Evolutionary conservation across 2,329 filamentous ascomycete genomes (phyloP).

Genomic region (Claviceps maximensis): DNA sequence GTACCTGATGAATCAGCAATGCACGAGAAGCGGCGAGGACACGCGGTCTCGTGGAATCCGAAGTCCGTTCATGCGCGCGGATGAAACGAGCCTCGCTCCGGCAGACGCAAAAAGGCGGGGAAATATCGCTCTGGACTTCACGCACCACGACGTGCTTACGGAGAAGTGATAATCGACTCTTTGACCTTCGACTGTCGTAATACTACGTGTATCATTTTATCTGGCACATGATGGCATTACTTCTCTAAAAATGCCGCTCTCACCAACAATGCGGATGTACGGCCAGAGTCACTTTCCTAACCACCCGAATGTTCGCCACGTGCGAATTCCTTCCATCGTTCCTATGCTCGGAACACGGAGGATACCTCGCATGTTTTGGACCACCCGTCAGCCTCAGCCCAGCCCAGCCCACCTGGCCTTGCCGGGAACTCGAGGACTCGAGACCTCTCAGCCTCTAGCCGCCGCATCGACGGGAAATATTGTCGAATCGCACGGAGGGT

Average conservation of each 20-base stretch:
- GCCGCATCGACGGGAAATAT: neutral
- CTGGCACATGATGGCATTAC: neutral
- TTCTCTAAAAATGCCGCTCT: neutral
- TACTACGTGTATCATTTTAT: neutral
- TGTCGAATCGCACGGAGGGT: neutral
- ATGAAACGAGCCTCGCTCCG: neutral
- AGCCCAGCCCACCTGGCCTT: neutral
- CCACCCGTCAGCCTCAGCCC: neutral
- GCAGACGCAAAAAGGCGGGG: neutral
- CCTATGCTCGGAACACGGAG: conserved; percentile 1
- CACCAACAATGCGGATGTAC: neutral
- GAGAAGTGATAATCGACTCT: neutral
- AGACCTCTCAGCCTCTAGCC: neutral
- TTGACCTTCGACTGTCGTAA: neutral
- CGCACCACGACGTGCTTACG: neutral
- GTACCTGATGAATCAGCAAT: neutral
- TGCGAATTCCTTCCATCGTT: neutral
- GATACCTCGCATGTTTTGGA: conserved; percentile 2
- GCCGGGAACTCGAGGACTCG: neutral
- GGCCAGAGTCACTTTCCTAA: neutral
- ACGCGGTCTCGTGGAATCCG: neutral
- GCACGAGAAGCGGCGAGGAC: neutral
- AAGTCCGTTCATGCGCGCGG: neutral
- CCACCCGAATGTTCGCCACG: neutral
- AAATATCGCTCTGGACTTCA: neutral